Evolutionary conservation across 2,329 filamentous ascomycete genomes (phyloP).

Genomic region (Fusarium clavum): DNA sequence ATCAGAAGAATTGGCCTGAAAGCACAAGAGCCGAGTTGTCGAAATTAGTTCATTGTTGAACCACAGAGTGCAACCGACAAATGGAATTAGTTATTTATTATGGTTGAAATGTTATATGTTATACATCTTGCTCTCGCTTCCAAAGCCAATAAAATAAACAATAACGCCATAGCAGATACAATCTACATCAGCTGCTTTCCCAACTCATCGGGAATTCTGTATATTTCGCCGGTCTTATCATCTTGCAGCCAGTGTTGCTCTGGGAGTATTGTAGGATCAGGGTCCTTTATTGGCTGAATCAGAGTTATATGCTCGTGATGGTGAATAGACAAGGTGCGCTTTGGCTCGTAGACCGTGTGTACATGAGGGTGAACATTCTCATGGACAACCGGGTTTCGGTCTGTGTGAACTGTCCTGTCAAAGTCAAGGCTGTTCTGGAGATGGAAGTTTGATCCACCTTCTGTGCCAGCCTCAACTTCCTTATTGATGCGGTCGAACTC

Average conservation of each 20-base stretch:
- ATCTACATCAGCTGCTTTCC: conserved; percentile 28
- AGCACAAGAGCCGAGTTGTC: neutral
- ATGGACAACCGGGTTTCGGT: conserved; percentile 30
- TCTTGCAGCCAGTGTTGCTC: conserved; percentile 40
- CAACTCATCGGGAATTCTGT: conserved; percentile 41
- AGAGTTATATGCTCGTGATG: conserved; percentile 38
- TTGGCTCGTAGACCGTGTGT: too few relatives aligned
- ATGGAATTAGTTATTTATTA: neutral
- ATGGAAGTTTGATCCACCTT: conserved; percentile 23
- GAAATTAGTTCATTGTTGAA: neutral
- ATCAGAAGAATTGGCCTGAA: neutral
- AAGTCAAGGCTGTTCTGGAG: conserved; percentile 31
- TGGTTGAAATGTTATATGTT: neutral
- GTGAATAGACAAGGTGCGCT: conserved; percentile 24
- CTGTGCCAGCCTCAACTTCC: conserved; percentile 8
- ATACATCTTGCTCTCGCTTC: conserved; percentile 13
- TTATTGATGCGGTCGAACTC: conserved; percentile 32
- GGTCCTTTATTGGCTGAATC: conserved; percentile 44
- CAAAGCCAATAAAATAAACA: neutral
- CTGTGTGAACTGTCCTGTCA: conserved; percentile 36
- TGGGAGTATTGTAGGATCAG: conserved; percentile 37
- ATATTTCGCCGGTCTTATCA: conserved; percentile 44
- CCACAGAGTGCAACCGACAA: neutral
- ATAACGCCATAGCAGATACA: neutral
- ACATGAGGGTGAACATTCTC: conserved; percentile 33